These are phyloP conservation scores for Mycena leptocephala DNA, from an alignment of 768 basidiomycete genomes.

Conservation along the genomic window DNA sequence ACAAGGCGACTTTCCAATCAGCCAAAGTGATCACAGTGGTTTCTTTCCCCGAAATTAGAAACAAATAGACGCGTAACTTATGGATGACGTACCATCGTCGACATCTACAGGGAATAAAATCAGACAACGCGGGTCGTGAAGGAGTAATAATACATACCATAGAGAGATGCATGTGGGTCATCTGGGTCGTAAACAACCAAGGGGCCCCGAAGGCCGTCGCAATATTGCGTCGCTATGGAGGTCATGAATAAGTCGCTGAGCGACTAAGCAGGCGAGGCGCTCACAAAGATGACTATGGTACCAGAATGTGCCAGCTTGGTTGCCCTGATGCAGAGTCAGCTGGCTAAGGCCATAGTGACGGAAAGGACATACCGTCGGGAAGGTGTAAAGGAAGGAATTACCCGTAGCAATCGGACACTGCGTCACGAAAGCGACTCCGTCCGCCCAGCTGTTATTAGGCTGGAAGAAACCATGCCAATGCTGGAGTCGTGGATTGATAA, in stretches of 20 bases:
- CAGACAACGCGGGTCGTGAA: neutral
- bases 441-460: constrained; percentile 49
- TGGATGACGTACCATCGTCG: constrained; percentile 26
- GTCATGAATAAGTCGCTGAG: neutral
- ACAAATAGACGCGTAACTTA: neutral
- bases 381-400: constrained; percentile 6
- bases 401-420: constrained; percentile 53
- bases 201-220: constrained; percentile 63
- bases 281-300: constrained; percentile 21
- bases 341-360: neutral
- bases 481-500: no score
- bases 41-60: neutral
- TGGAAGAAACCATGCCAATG: constrained; percentile 62
- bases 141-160: neutral
- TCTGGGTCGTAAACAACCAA: constrained; percentile 53
- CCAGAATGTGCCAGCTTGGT: constrained; percentile 44
- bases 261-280: no score
- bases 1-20: neutral
- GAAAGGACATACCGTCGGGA: neutral
- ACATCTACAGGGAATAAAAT: neutral
- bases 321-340: constrained; percentile 48
- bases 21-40: constrained; percentile 1
- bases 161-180: constrained; percentile 47
- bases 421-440: constrained; percentile 53
- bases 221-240: constrained; percentile 53